Percentiles rank a stretch among this genome's conserved stretches.
phyloP scores from a whole-genome alignment of 208 protist genomes.

The Tritrichomonas musculus region DNA sequence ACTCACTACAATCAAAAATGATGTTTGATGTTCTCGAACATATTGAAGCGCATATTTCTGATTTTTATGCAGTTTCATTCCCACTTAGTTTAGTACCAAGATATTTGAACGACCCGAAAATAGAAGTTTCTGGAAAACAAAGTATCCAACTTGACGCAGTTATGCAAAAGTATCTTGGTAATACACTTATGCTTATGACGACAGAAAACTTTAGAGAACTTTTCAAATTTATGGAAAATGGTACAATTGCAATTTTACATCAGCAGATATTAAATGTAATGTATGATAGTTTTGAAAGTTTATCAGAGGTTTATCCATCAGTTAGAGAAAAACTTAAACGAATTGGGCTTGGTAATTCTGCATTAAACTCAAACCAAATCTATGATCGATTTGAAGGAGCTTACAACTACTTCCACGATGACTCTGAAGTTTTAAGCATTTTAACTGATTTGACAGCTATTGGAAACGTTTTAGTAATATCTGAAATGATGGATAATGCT shows the following conservation, averaged over 20 bases:
- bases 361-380: not conserved
- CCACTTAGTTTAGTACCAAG: not conserved
- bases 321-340: not conserved
- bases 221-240: not conserved
- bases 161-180: not conserved
- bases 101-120: not conserved
- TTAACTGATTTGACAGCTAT: not conserved
- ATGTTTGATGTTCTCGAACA: not conserved
- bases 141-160: not conserved
- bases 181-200: not conserved
- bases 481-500: not conserved
- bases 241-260: not conserved
- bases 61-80: not conserved
- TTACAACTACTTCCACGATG: not conserved
- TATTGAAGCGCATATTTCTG: not conserved
- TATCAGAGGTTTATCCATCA: not conserved
- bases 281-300: not conserved
- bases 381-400: conserved; percentile 11
- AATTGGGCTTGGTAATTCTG: not conserved
- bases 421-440: not conserved
- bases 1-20: not conserved
- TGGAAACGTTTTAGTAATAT: not conserved
- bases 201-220: not conserved
- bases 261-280: not conserved
- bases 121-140: not conserved